These are phyloP conservation scores for Blastobotrys capitulatus DNA, from an alignment of 1,139 yeast genomes.

Conservation along the genomic window DNA sequence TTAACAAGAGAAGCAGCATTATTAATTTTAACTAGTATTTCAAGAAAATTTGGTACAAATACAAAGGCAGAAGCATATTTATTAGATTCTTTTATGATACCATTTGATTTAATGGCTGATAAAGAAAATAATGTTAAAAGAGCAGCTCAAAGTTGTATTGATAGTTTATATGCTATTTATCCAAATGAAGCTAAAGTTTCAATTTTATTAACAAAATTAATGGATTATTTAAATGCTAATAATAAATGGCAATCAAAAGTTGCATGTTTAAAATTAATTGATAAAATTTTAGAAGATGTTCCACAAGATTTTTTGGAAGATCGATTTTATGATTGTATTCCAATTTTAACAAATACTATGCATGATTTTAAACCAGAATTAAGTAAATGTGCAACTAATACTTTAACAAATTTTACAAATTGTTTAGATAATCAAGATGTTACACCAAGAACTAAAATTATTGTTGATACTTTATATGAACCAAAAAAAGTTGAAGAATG, in stretches of 20 bases:
- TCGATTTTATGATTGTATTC: slow-evolving; percentile 72
- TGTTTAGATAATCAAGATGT: slow-evolving; percentile 90
- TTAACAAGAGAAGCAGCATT: slow-evolving; percentile 72
- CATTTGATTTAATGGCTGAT: slow-evolving; percentile 69
- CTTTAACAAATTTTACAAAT: slow-evolving; percentile 66
- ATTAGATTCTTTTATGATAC: slow-evolving; percentile 46
- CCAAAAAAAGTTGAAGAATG: slow-evolving; percentile 86
- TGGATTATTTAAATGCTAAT: slow-evolving; percentile 64
- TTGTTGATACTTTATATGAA: slow-evolving; percentile 83
- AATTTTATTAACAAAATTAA: slow-evolving; percentile 54
- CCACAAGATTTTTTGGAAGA: slow-evolving; percentile 84
- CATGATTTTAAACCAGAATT: slow-evolving; percentile 97
- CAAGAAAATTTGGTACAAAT: slow-evolving; percentile 58
- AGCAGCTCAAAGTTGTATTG: slow-evolving; percentile 57
- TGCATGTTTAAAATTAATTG: slow-evolving; percentile 69
- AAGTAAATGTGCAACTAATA: slow-evolving; percentile 73
- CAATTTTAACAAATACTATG: slow-evolving; percentile 79
- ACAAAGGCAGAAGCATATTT: slow-evolving; percentile 65
- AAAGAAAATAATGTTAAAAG: slow-evolving; percentile 83
- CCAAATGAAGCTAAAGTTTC: slow-evolving; percentile 80
- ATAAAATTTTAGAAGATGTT: slow-evolving; percentile 68
- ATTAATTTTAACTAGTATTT: slow-evolving; percentile 61
- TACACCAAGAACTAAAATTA: slow-evolving; percentile 76
- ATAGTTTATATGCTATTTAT: slow-evolving; percentile 59
- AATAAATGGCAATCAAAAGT: slow-evolving; percentile 93